Conservation (phyloP, 2,329 filamentous ascomycete genomes). For the Cercospora janseana region DNA sequence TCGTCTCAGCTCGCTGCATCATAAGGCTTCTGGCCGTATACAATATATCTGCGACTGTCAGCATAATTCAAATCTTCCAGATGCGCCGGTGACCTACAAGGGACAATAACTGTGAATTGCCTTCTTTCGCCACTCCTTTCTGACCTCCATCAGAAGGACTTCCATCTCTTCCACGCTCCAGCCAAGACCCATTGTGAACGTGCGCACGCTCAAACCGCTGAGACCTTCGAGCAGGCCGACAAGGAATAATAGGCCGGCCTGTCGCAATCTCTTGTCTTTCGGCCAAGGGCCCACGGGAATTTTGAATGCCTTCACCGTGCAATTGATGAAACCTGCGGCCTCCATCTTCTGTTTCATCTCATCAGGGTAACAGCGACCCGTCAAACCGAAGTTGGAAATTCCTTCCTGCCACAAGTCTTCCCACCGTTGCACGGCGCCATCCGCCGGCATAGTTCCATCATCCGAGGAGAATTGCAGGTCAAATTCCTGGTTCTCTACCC, state of each 20-base stretch:
- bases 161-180: conserved; percentile 34
- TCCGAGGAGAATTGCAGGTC: conserved; percentile 29
- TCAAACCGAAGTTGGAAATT: conserved; percentile 27
- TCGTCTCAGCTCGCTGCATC: conserved; percentile 5
- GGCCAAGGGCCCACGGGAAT: conserved; percentile 35
- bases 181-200: conserved; percentile 31
- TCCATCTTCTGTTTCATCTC: conserved; percentile 39
- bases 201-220: conserved; percentile 29
- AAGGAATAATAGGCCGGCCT: conserved; percentile 30
- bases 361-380: conserved; percentile 29
- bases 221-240: conserved; percentile 31
- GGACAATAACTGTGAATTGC: conserved; percentile 32
- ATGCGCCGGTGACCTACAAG: conserved; percentile 22
- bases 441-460: conserved; percentile 27
- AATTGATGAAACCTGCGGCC: conserved; percentile 37
- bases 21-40: conserved; percentile 32
- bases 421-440: conserved; percentile 26
- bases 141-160: conserved; percentile 31
- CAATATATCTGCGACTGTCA: conserved; percentile 27
- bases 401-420: conserved; percentile 29
- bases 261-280: conserved; percentile 29
- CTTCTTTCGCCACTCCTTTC: conserved; percentile 29
- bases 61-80: neutral
- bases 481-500: conserved; percentile 44
- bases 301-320: conserved; percentile 31